A percentile compares a stretch with the other conserved stretches of the same genome.
Evolutionary conservation across 768 basidiomycete species (phyloP).

Genomic region (Russula dissimulans): DNA sequence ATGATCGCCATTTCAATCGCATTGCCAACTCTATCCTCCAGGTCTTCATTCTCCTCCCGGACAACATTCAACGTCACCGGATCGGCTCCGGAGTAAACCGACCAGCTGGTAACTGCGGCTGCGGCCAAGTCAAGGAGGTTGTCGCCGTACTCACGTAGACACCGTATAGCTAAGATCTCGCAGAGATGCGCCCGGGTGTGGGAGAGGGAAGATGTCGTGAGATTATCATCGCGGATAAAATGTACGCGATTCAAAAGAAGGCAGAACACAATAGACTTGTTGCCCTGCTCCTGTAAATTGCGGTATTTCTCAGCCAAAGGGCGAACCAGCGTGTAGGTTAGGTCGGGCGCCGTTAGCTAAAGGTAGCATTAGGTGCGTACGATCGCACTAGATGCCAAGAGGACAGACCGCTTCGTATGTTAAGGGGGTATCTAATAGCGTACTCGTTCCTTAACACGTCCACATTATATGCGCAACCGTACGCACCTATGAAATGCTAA

Average conservation of each 20-base stretch:
- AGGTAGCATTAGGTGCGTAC: not conserved
- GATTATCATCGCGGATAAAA: constrained; percentile 69
- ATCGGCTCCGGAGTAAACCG: constrained; percentile 70
- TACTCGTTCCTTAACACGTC: constrained; percentile 1
- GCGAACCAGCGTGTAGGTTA: constrained; percentile 82
- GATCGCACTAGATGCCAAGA: not conserved
- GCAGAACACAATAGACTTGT: constrained; percentile 81
- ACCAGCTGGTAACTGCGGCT: constrained; percentile 73
- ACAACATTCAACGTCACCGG: constrained; percentile 46
- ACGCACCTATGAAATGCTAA: constrained; percentile 63
- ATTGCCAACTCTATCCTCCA: constrained; percentile 78
- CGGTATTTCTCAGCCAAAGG: constrained; percentile 85
- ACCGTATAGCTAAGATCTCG: constrained; percentile 79
- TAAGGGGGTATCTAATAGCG: constrained; percentile 65
- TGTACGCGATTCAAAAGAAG: constrained; percentile 81
- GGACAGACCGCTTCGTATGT: constrained; percentile 64
- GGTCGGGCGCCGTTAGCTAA: constrained; percentile 75
- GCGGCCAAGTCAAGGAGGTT: constrained; percentile 59
- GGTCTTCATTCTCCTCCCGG: constrained; percentile 56
- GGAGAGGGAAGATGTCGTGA: constrained; percentile 62
- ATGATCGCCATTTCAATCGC: constrained; percentile 91
- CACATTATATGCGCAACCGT: not conserved
- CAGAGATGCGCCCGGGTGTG: constrained; percentile 73
- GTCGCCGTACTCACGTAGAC: constrained; percentile 63
- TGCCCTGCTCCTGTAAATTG: constrained; percentile 58